Evolutionary conservation across 768 basidiomycete species (phyloP).

Genomic region (Tulasnella sp.): DNA sequence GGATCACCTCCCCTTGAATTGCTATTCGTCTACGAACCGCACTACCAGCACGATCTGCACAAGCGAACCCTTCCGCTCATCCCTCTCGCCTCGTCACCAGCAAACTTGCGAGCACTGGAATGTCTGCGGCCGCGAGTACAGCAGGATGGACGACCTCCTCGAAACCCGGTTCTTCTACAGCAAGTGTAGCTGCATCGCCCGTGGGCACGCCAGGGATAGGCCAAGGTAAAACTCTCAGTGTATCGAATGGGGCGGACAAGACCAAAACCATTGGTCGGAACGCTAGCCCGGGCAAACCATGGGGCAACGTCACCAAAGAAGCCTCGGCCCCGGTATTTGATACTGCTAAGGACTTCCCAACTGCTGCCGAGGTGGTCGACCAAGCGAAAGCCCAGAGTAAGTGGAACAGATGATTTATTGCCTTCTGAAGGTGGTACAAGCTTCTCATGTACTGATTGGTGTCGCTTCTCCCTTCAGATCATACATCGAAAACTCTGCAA

Average conservation of each 20-base stretch:
- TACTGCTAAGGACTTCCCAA: slow-evolving; percentile 69
- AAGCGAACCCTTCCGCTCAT: slow-evolving; percentile 48
- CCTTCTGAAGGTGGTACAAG: not conserved
- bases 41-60: slow-evolving; percentile 40
- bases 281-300: slow-evolving; percentile 33
- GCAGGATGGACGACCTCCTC: slow-evolving; percentile 65
- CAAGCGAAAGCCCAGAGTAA: slow-evolving; percentile 7
- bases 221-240: not conserved
- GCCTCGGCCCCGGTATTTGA: not conserved
- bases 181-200: not conserved
- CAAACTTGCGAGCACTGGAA: slow-evolving; percentile 64
- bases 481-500: slow-evolving; percentile 26
- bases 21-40: no score
- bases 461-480: slow-evolving; percentile 13
- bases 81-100: slow-evolving; percentile 72
- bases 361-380: slow-evolving; percentile 77
- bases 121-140: slow-evolving; percentile 41
- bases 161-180: not conserved
- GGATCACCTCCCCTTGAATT: no score
- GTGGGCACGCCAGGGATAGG: not conserved
- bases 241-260: not conserved
- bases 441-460: not conserved
- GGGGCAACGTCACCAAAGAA: slow-evolving; percentile 44
- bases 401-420: no score
- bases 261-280: slow-evolving; percentile 23